These are phyloP conservation scores for Leishmania turanica DNA, from an alignment of 208 protist species.

Conservation along the genomic window DNA sequence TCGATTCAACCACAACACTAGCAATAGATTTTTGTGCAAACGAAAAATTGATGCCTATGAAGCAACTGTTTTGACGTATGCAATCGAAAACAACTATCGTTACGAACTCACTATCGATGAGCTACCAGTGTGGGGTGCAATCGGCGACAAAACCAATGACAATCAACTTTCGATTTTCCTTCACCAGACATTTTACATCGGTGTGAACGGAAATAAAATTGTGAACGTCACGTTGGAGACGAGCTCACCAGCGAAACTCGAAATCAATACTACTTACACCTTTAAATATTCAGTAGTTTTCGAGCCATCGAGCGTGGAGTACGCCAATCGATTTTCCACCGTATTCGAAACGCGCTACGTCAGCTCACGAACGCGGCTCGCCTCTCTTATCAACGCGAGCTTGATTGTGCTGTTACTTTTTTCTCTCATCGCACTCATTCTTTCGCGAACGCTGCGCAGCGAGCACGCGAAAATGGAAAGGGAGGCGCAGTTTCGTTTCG, in stretches of 20 bases:
- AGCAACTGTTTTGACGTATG: conserved; percentile 13
- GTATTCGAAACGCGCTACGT: conserved; percentile 91
- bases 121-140: conserved; percentile 48
- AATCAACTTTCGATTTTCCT: conserved; percentile 60
- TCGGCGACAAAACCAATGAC: conserved; percentile 27
- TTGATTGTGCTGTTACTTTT: conserved; percentile 92
- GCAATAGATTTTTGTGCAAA: conserved; percentile 37
- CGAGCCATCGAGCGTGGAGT: conserved; percentile 56
- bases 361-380: conserved; percentile 91
- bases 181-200: conserved; percentile 88
- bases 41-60: conserved; percentile 26
- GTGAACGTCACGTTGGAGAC: conserved; percentile 77
- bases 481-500: conserved; percentile 46
- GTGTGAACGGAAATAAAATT: conserved; percentile 59
- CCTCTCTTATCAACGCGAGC: conserved; percentile 92
- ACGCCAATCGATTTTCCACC: conserved; percentile 90
- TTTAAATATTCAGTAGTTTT: conserved; percentile 93
- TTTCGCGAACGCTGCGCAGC: conserved; percentile 82
- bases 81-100: conserved; percentile 43
- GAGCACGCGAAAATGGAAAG: conserved; percentile 85
- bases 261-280: conserved; percentile 34
- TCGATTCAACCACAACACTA: conserved; percentile 37
- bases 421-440: conserved; percentile 90
- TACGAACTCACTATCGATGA: conserved; percentile 75
- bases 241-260: conserved; percentile 5